Evolutionary conservation across 2,329 filamentous ascomycete genomes (phyloP).

Genomic region (Fonsecaea erecta): DNA sequence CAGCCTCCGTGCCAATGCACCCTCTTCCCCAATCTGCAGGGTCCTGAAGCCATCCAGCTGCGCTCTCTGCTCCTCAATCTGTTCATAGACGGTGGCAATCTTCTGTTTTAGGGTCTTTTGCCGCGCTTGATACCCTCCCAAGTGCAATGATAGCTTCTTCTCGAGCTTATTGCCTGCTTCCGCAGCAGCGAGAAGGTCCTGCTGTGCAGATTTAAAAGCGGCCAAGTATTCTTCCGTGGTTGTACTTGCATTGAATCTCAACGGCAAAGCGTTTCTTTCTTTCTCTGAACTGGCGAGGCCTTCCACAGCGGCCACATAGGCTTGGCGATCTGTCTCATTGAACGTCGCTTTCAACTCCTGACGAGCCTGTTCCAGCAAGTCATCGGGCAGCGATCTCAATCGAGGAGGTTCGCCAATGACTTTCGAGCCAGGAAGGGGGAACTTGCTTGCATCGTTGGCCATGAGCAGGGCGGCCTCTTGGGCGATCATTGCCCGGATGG

Average conservation of each 20-base stretch:
- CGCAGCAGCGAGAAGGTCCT: constrained; percentile 73
- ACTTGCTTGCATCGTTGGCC: constrained; percentile 78
- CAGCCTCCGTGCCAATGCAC: constrained; percentile 72
- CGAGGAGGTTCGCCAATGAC: constrained; percentile 65
- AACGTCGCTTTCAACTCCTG: constrained; percentile 75
- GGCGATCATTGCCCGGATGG: constrained; percentile 71
- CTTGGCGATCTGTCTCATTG: constrained; percentile 54
- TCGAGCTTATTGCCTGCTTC: constrained; percentile 85
- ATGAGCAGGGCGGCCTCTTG: constrained; percentile 79
- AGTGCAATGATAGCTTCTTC: constrained; percentile 85
- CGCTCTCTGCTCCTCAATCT: constrained; percentile 72
- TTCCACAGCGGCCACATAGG: constrained; percentile 52
- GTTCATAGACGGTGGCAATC: constrained; percentile 73
- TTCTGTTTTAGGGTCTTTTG: constrained; percentile 80
- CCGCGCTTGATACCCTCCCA: constrained; percentile 88
- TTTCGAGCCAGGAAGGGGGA: constrained; percentile 69
- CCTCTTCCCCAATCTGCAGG: constrained; percentile 78
- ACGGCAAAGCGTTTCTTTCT: constrained; percentile 63
- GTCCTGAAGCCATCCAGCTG: constrained; percentile 76
- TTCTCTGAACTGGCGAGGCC: constrained; percentile 56
- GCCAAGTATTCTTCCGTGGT: constrained; percentile 70
- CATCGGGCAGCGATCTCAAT: constrained; percentile 71
- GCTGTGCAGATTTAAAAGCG: constrained; percentile 77
- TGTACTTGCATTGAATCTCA: constrained; percentile 79
- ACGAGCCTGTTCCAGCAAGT: constrained; percentile 73